Base-by-base conservation (phyloP, 2,329 filamentous ascomycete species). In the Phaeophleospora eucalypticola region DNA sequence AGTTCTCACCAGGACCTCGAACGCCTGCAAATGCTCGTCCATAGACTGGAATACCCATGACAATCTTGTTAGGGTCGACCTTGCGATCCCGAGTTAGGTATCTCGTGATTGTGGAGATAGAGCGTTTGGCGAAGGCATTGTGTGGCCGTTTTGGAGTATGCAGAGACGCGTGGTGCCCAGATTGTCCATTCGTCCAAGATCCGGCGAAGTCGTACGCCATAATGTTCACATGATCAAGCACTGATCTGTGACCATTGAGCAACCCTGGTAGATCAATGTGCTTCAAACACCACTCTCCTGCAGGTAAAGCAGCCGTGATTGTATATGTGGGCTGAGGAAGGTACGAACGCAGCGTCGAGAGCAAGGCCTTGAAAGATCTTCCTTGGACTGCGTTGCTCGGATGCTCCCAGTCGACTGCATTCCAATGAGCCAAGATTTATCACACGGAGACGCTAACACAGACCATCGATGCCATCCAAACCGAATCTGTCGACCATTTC, bases 371-470 rank as follows among this genome's bases (percentile, higher is more conserved):
- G 32, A 43, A 43, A 12, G 29, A 16, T 12, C 12, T 10, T 12
- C 29, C 41, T 24, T 43, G 8, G 7, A 2, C 15, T 15, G 17
- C 7, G 18, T 6, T 19, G n/a, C 14, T 10, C 4, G 41, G 41
- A 43, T 43, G 41, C 32, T 43, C 41, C 41, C 41, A 36, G 19
- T 43, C 41, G 15, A 43, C 41, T 43, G 16, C 17, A 18, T n/a
- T n/a, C n/a, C n/a, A n/a, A n/a, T n/a, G n/a, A n/a, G n/a, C n/a
- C 38, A 24, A 8, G 16, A 24, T 4, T 27, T 4, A 4, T 10
- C 9, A 14, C 9, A 34, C n/a, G 15, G 15, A 32, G 12, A n/a
- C 2, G 2, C 6, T n/a, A 8, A 36, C 7, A 36, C 34, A 16
- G 16, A 16, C 34, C 16, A 36, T 36, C 41, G n/a, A 36, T 2